Evolutionary conservation across 768 basidiomycete species (phyloP).

Genomic region (Hericium coralloides): DNA sequence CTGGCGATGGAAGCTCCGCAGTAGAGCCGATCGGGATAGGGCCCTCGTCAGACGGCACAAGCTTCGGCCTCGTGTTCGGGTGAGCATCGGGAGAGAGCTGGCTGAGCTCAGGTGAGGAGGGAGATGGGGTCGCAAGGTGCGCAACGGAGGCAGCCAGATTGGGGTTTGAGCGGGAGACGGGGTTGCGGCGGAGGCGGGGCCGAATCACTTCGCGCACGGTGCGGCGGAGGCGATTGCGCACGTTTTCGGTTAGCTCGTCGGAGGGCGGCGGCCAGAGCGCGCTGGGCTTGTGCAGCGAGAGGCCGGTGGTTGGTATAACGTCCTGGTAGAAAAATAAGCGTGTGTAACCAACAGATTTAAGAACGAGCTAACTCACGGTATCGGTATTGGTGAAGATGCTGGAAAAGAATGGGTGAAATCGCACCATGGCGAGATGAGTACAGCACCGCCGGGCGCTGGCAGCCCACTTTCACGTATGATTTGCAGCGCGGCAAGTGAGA

Average conservation of each 20-base stretch:
- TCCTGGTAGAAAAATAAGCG: constrained; percentile 38
- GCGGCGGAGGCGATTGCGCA: constrained; percentile 50
- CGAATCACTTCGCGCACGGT: constrained; percentile 52
- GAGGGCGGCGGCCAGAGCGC: constrained; percentile 71
- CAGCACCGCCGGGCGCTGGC: constrained; percentile 78
- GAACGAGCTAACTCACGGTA: constrained; percentile 42
- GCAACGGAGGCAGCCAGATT: background rate
- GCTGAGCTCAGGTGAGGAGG: background rate
- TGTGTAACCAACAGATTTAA: background rate
- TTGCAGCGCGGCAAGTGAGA: constrained; percentile 77
- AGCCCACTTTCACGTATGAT: constrained; percentile 77
- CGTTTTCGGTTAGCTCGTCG: constrained; percentile 46
- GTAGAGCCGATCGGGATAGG: constrained; percentile 43
- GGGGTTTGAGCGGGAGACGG: background rate
- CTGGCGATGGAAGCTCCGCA: constrained; percentile 30
- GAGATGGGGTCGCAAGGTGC: background rate
- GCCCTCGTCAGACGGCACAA: constrained; percentile 19
- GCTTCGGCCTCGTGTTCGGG: constrained; percentile 11
- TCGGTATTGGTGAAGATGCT: constrained; percentile 78
- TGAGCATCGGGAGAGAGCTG: background rate
- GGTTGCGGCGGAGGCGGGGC: constrained; percentile 15
- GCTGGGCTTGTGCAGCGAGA: constrained; percentile 73
- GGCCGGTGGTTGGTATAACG: constrained; percentile 66
- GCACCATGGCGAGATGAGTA: constrained; percentile 90
- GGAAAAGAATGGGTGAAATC: constrained; percentile 92